Percentiles rank a stretch among this genome's conserved stretches.
Conservation (phyloP, 2,329 filamentous ascomycete genomes). For the Hypoxylon sp. region DNA sequence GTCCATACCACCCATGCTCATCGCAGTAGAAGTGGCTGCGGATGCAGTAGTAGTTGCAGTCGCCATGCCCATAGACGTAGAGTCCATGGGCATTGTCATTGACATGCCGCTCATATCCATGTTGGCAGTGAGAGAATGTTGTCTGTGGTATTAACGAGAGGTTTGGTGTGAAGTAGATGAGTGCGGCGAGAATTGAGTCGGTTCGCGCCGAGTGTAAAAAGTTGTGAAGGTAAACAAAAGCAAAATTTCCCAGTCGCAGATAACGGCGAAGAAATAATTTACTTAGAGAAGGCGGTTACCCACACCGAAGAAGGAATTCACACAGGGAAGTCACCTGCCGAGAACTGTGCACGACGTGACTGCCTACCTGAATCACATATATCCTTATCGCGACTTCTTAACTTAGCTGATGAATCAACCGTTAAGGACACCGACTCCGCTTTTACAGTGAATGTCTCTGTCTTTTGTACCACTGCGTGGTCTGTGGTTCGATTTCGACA, state of each 20-base stretch:
- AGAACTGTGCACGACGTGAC: not conserved
- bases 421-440: not conserved
- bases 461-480: conserved; percentile 8
- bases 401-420: not conserved
- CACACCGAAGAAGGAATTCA: not conserved
- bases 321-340: not conserved
- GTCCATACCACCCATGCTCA: conserved; percentile 35
- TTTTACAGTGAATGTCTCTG: conserved; percentile 1
- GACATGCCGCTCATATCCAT: conserved; percentile 21
- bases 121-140: not conserved
- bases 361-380: not conserved
- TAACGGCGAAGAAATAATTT: not conserved
- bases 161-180: not conserved
- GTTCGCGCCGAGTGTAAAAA: conserved; percentile 2
- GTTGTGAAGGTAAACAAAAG: conserved; percentile 4
- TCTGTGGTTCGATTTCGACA: conserved; percentile 11
- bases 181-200: not conserved
- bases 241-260: not conserved
- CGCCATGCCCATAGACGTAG: conserved; percentile 38
- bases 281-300: not conserved
- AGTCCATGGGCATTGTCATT: not conserved
- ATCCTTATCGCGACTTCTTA: conserved; percentile 3
- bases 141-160: not conserved
- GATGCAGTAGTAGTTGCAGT: conserved; percentile 34
- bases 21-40: conserved; percentile 16